Base-by-base conservation (phyloP, 306 rosid species). In the Rosa multiflora region DNA sequence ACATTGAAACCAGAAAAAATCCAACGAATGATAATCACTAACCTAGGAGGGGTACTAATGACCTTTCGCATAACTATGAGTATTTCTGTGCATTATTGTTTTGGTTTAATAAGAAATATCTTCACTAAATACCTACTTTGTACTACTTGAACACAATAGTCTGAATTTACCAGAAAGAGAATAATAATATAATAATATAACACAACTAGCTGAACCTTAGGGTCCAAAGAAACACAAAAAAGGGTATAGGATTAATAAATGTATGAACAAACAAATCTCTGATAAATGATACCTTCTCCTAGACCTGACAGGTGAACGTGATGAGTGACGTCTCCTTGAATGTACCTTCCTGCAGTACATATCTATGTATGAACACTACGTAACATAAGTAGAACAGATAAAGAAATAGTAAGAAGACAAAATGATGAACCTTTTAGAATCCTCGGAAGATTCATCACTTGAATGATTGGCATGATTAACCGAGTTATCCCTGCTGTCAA, bases 261-360 rank as follows among this genome's bases (percentile, higher is more conserved):
- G 2, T 15, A n/a, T 17, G 40, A 67, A 66, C 55, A 55, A 76
- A 78, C 51, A 76, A 78, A 80, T 69, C 74, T 64, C 61, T 82
- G 67, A 85, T 46, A 88, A 84, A 84, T 37, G 58, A 75, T 93
- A 95, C 99, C 99, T 95, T 90, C 92, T 86, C 81, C 88, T 91
- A 77, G 98, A 93, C 89, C 91, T 85, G 84, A 86, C 87, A 12
- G 97, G 97, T 69, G 98, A 95, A 39, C 93, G 94, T 47, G 99
- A 93, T 37, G 73, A 86, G 81, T 89, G 86, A n/a, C 79, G 92
- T 82, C 85, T 93, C 84, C 96, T 91, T 70, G 97, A 89, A 76
- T 66, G 94, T 75, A 32, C 73, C 87, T 91, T 95, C 94, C 99
- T 95, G 93, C 87, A 86, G 73, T 74, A 78, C 59, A 84, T 55